A percentile compares a stretch with the other conserved stretches of the same genome.
Conservation (phyloP, 176 grass and related monocot genomes). For the Oryza meyeriana region DNA sequence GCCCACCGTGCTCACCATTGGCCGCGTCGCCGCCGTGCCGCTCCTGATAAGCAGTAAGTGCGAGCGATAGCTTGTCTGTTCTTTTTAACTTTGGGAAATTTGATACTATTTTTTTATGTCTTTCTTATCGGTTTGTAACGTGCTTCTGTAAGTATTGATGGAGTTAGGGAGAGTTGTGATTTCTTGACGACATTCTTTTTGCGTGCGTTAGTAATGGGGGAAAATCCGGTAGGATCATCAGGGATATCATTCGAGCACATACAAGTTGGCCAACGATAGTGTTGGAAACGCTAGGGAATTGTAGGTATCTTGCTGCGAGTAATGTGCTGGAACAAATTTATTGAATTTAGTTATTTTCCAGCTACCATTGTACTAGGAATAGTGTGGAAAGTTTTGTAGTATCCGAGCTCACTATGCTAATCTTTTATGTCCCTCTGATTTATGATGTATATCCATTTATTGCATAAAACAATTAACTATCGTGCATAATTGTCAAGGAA, state of each 20-base stretch:
- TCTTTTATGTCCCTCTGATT: not conserved
- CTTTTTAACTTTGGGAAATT: not conserved
- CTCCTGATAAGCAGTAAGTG: slow-evolving; percentile 82
- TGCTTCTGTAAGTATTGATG: not conserved
- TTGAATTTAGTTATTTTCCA: not conserved
- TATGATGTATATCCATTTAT: not conserved
- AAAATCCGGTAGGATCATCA: not conserved
- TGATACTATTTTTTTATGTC: not conserved
- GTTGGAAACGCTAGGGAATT: not conserved
- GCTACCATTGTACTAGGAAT: not conserved
- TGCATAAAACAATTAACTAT: not conserved
- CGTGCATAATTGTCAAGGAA: not conserved
- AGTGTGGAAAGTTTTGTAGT: not conserved
- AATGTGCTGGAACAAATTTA: not conserved
- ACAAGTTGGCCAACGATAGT: not conserved
- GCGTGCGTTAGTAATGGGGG: not conserved
- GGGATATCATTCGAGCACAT: not conserved
- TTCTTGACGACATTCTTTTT: not conserved
- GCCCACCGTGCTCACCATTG: slow-evolving; percentile 88
- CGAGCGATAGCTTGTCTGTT: not conserved
- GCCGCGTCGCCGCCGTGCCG: slow-evolving; percentile 85
- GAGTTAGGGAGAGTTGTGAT: not conserved
- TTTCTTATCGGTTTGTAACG: not conserved
- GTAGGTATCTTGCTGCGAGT: slow-evolving; percentile 7
- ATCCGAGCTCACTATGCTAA: not conserved